Conservation (phyloP, 345 rosid genomes). For the Salix purpurea region DNA sequence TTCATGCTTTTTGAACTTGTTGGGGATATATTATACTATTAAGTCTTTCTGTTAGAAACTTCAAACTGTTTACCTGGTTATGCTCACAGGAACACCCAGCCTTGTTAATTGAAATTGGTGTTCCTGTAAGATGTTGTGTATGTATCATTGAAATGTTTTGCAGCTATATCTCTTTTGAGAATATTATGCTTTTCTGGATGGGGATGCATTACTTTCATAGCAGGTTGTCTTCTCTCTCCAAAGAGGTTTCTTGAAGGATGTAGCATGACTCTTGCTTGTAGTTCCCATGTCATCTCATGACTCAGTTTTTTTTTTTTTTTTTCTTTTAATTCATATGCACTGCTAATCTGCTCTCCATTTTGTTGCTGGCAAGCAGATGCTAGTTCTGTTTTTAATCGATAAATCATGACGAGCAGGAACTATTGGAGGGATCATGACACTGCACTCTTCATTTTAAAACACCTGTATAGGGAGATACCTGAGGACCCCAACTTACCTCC, state of each 20-base stretch:
- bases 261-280: background rate
- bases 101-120: background rate
- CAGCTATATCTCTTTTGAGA: background rate
- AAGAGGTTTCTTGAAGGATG: background rate
- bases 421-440: slow-evolving; percentile 96
- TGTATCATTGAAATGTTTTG: background rate
- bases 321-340: background rate
- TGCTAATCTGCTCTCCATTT: background rate
- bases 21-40: background rate
- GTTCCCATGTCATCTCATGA: background rate
- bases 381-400: slow-evolving; percentile 1
- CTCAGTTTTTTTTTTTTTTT: background rate
- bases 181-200: background rate
- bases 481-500: slow-evolving; percentile 42
- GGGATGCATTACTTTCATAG: background rate
- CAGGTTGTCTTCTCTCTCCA: background rate
- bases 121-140: background rate
- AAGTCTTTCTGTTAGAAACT: background rate
- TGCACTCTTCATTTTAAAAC: slow-evolving; percentile 84
- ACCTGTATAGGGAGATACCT: slow-evolving; percentile 68
- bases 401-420: slow-evolving; percentile 52
- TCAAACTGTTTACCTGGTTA: background rate
- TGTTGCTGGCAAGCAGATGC: background rate
- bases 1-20: background rate
- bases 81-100: background rate